phyloP scores from a whole-genome alignment of 768 basidiomycete genomes.

The Astraeus odoratus region DNA sequence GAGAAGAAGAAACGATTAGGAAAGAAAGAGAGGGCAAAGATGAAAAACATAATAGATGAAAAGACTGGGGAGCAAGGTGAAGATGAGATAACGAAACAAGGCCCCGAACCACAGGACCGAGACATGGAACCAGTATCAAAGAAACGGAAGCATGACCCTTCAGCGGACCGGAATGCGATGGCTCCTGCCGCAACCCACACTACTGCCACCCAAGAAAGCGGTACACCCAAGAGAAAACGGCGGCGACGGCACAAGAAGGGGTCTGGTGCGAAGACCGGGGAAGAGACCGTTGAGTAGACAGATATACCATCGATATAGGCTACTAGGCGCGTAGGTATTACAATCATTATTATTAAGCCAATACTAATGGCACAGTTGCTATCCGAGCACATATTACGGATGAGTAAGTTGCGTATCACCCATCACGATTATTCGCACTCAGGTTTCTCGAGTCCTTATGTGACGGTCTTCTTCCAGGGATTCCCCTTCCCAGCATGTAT shows the following conservation, averaged over 20 bases:
- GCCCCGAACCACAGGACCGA: neutral
- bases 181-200: conserved; percentile 8
- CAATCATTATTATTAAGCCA: too few species aligned
- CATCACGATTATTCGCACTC: too few species aligned
- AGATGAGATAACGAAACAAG: neutral
- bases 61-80: conserved; percentile 2
- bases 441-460: too few species aligned
- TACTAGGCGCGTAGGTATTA: too few species aligned
- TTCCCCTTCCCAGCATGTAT: too few species aligned
- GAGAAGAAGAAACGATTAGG: conserved; percentile 57
- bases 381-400: too few species aligned
- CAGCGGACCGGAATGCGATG: conserved; percentile 4
- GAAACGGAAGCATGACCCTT: conserved; percentile 16
- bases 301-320: too few species aligned
- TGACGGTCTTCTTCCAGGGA: too few species aligned
- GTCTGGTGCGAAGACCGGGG: too few species aligned
- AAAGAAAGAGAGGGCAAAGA: conserved; percentile 59
- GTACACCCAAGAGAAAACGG: conserved; percentile 30
- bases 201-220: conserved; percentile 8
- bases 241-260: conserved; percentile 35
- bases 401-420: too few species aligned
- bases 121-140: conserved; percentile 2
- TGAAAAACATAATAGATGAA: conserved; percentile 29
- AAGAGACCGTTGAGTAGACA: too few species aligned
- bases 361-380: too few species aligned